Evolutionary conservation across 2,329 filamentous ascomycete genomes (phyloP), one percentile per base, ranked within the genome.

Genomic region (Monilinia fructigena): DNA sequence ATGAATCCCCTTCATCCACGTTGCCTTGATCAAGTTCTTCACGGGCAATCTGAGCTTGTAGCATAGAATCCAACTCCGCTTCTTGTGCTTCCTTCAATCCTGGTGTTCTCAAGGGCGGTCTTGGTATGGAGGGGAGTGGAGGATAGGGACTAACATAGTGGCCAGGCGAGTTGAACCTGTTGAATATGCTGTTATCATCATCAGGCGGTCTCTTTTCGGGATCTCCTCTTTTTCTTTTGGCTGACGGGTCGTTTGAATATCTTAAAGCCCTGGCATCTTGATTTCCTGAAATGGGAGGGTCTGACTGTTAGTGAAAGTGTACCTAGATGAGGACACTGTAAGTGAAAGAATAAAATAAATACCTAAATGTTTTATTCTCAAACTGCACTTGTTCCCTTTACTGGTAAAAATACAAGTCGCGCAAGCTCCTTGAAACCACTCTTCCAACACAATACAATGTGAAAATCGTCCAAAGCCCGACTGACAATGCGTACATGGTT

Each of bases 391-490:
- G 50, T 72, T 72, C 1, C 72, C 71, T 52, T 72, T 74, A 14
- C 69, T 70, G 11, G 69, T 73, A 55, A 73, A 74, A 6, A 72
- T 68, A 59, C 73, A 75, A 50, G 69, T 68, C 23, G 69, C 63
- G 63, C 72, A 75, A 26, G 71, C 71, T 45, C 73, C 73, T 38
- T 73, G 70, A 66, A 73, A 75, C 70, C 70, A 75, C 45, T 68
- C 52, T 10, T 69, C 68, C 62, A 74, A 20, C 2, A 69, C 71
- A 26, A 74, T 68, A 55, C 73, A 75, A 11, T 70, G 42, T 20
- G 70, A 67, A 47, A 75, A 74, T 12, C 71, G 65, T 3, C 72
- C 72, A 66, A 67, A 70, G 11, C 72, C 71, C 14, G 58, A 58
- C 10, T 69, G 67, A 63, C 73, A 75, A 63, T 71, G 71, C 3